These are phyloP conservation scores for Pelargonium fulgidum DNA, from an alignment of 441 rosid species.

Conservation along the genomic window DNA sequence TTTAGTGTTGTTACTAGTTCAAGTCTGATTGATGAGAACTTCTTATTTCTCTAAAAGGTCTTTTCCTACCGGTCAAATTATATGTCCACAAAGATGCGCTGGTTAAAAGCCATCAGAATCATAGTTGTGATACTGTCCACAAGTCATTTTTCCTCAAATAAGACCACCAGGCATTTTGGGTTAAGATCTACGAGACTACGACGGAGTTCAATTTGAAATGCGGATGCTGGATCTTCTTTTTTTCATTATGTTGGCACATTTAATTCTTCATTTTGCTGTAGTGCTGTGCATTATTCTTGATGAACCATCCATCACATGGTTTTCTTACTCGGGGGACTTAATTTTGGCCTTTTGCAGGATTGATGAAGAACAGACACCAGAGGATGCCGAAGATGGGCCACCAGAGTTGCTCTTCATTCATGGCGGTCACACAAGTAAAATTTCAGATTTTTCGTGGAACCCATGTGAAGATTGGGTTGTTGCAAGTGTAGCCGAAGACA, in stretches of 20 bases:
- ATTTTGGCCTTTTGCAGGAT: slow-evolving; percentile 46
- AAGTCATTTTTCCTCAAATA: too few species aligned
- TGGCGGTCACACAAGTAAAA: slow-evolving; percentile 96
- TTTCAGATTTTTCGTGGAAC: slow-evolving; percentile 97
- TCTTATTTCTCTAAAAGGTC: not conserved
- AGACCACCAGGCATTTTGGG: too few species aligned
- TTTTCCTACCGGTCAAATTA: not conserved
- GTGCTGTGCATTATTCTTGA: too few species aligned
- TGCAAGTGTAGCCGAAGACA: slow-evolving; percentile 94
- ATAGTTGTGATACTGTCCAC: too few species aligned
- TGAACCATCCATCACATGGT: not conserved
- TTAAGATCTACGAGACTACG: too few species aligned
- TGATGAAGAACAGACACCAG: slow-evolving; percentile 81
- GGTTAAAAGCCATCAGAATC: too few species aligned
- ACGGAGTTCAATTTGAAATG: too few species aligned
- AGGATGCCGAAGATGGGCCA: slow-evolving; percentile 96
- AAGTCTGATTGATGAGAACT: not conserved
- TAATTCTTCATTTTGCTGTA: too few species aligned
- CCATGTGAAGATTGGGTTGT: slow-evolving; percentile 97
- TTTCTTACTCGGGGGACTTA: not conserved
- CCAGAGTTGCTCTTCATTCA: slow-evolving; percentile 94
- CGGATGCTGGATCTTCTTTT: too few species aligned
- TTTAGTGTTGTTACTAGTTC: not conserved
- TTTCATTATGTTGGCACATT: too few species aligned
- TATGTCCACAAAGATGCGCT: not conserved